These are phyloP conservation scores for Aspergillus fijiensis DNA, from an alignment of 2,329 filamentous ascomycete species.

Conservation along the genomic window DNA sequence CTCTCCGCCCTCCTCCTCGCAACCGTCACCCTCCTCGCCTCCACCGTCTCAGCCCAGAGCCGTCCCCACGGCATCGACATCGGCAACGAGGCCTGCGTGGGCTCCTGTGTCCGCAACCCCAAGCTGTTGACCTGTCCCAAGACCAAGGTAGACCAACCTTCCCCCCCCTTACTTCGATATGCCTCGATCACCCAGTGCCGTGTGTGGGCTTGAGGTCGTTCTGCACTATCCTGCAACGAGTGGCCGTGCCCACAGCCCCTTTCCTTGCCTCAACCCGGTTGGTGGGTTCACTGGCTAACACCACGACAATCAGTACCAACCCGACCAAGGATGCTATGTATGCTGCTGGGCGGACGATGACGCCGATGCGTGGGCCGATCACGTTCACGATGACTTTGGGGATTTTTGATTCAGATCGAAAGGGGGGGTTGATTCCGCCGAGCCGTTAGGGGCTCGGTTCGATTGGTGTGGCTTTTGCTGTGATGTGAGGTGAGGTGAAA, in stretches of 20 bases:
- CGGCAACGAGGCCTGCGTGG: not conserved
- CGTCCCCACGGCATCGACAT: conserved; percentile 1
- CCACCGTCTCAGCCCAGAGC: not conserved
- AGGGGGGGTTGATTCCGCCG: not conserved
- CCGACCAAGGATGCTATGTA: conserved; percentile 1
- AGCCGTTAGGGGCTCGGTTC: too few species aligned
- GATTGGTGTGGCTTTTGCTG: not conserved
- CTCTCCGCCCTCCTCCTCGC: conserved; percentile 1
- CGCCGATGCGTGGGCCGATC: conserved; percentile 1
- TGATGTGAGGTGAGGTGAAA: not conserved
- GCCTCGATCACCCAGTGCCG: too few species aligned
- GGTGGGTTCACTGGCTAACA: not conserved
- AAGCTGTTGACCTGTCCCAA: not conserved
- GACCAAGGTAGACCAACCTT: not conserved
- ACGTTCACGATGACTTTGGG: not conserved
- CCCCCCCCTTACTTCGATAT: too few species aligned
- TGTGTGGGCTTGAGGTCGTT: too few species aligned
- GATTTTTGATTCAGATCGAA: not conserved
- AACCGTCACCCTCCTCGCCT: not conserved
- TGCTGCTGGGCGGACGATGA: conserved; percentile 17
- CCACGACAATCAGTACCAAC: not conserved
- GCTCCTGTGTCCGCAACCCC: not conserved
- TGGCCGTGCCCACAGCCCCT: too few species aligned
- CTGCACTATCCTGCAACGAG: too few species aligned
- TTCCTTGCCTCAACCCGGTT: not conserved